Evolutionary conservation across 2,329 filamentous ascomycete genomes (phyloP).

Genomic region (Colletotrichum musae): DNA sequence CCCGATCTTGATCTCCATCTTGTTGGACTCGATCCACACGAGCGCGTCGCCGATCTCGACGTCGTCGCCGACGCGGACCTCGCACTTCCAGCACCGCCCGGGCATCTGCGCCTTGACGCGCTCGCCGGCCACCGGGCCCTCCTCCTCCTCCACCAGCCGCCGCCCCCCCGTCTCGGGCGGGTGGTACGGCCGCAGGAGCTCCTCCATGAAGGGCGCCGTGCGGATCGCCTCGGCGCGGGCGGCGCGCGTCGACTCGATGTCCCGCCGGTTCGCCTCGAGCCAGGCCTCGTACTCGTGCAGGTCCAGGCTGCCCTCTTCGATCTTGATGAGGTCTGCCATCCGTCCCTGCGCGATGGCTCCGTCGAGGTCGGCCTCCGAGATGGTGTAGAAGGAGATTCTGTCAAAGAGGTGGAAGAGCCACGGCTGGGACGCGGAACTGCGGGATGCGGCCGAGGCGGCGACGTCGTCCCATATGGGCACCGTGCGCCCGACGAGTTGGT

Average conservation of each 20-base stretch:
- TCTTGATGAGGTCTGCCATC: constrained; percentile 45
- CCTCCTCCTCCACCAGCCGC: background rate
- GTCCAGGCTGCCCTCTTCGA: constrained; percentile 48
- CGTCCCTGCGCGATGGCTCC: constrained; percentile 36
- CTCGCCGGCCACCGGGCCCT: constrained; percentile 41
- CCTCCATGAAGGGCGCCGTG: constrained; percentile 48
- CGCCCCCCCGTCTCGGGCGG: constrained; percentile 33
- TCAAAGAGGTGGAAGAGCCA: constrained; percentile 53
- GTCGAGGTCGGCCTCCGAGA: constrained; percentile 49
- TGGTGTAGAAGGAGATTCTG: constrained; percentile 50
- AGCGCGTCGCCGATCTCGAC: constrained; percentile 49
- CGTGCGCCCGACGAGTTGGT: constrained; percentile 55
- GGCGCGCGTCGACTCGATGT: constrained; percentile 43
- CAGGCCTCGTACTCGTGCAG: constrained; percentile 51
- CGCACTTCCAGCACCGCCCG: constrained; percentile 52
- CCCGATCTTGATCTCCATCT: constrained; percentile 55
- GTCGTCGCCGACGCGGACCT: constrained; percentile 45
- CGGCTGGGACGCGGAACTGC: constrained; percentile 23
- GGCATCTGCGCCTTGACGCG: constrained; percentile 51
- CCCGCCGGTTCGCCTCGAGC: constrained; percentile 48
- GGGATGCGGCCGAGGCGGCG: constrained; percentile 22
- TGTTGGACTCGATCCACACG: constrained; percentile 54
- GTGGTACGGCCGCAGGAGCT: constrained; percentile 47
- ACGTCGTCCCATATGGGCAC: constrained; percentile 51
- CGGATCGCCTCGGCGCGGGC: constrained; percentile 47